Evolutionary conservation across 2,329 filamentous ascomycete genomes (phyloP), one percentile per base, ranked within the genome.

Genomic region (Salinomyces thailandicus): DNA sequence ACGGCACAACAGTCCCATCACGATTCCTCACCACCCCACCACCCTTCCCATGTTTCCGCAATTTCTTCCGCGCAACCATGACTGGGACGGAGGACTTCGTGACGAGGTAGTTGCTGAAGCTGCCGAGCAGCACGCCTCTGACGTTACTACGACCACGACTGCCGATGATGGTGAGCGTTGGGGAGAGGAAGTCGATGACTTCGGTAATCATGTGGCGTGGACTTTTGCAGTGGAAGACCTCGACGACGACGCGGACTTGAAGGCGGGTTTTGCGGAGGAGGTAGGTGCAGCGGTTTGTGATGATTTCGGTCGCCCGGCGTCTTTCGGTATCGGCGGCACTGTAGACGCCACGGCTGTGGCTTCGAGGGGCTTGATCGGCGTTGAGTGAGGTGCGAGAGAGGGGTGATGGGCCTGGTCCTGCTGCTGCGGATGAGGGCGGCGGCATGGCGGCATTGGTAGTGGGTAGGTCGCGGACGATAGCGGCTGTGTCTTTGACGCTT

Each of bases 181-280:
- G 91, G 46, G 81, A 83, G 35, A 96, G 73, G 45, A 85, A 75
- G 59, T 98, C 91, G 60, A 98, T 96, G 49, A 95, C 86, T 66
- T 96, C 91, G 1, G 86, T 93, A 46, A 98, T 86, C 66, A 96
- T 73, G 59, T 95, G 87, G 60, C 91, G 89, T 3, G 91, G 86
- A 54, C 84, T 95, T 70, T 95, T 96, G 78, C 91, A 96, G 62
- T 96, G 91, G 48, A 98, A 81, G 18, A 96, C 89, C 62, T 98
- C 91, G 20, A 98, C 81, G 34, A 94, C 85, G 32, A 95, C 83
- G 39, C 86, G 78, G 33, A 95, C 87, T 59, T 98, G 89, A 40
- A 98, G 68, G 46, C 83, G 77, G 1, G 91, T 98, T 69, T 93
- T 94, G 42, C 89, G 75, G 41, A 98, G 64, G 31, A 96, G 66